phyloP scores from a whole-genome alignment of 2,329 filamentous ascomycete species.

The Xylariomycetidae sp. region DNA sequence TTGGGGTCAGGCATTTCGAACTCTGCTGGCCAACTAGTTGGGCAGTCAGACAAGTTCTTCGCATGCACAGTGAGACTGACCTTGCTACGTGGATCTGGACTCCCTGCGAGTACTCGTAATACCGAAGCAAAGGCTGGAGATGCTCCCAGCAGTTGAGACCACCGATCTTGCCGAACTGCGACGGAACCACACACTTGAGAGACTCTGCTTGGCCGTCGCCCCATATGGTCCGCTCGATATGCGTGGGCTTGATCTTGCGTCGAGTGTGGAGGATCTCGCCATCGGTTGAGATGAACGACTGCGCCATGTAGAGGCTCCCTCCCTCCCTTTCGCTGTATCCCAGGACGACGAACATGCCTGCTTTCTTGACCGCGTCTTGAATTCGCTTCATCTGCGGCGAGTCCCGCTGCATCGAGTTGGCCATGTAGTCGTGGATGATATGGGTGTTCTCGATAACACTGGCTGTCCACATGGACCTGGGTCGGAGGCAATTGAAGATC shows the following conservation, averaged over 20 bases:
- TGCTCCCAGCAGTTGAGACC: conserved; percentile 53
- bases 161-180: conserved; percentile 45
- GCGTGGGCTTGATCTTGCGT: conserved; percentile 46
- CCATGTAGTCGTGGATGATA: conserved; percentile 29
- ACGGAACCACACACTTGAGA: conserved; percentile 45
- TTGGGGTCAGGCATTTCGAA: conserved; percentile 30
- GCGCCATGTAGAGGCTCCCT: conserved; percentile 40
- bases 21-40: conserved; percentile 25
- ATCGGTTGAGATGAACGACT: conserved; percentile 44
- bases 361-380: conserved; percentile 33
- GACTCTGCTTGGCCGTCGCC: conserved; percentile 52
- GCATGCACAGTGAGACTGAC: conserved; percentile 7
- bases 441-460: conserved; percentile 35
- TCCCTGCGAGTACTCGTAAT: conserved; percentile 30
- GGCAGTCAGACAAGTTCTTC: conserved; percentile 9
- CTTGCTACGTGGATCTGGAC: conserved; percentile 29
- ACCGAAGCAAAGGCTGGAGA: conserved; percentile 43
- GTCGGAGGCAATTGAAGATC: conserved; percentile 18
- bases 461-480: conserved; percentile 32
- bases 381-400: conserved; percentile 39
- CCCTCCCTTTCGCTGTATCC: conserved; percentile 44
- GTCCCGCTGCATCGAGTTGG: conserved; percentile 27
- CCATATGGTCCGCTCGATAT: conserved; percentile 42
- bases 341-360: conserved; percentile 39
- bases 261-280: conserved; percentile 40